Evolutionary conservation across 768 basidiomycete genomes (phyloP).

Genomic region (Suillus subluteus): DNA sequence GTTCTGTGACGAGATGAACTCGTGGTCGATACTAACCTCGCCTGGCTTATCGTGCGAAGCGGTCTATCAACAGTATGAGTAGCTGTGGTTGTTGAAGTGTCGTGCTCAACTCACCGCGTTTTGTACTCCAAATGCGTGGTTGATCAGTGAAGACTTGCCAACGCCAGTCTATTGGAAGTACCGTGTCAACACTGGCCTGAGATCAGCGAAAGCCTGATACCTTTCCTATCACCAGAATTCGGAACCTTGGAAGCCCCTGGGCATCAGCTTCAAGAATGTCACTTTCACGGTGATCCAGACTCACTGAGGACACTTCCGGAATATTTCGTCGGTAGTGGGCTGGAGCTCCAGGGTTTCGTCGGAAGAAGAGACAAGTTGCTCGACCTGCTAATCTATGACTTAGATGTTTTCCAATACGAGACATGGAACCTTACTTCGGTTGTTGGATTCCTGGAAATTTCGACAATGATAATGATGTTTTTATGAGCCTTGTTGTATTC

Average conservation of each 20-base stretch:
- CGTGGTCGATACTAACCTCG: constrained; percentile 15
- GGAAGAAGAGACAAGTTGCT: not conserved
- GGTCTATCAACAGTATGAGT: not conserved
- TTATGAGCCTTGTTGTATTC: not conserved
- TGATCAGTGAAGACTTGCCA: not conserved
- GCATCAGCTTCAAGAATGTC: not conserved
- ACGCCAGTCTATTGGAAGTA: not conserved
- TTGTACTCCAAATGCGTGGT: not conserved
- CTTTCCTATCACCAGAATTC: not conserved
- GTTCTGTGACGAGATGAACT: constrained; percentile 17
- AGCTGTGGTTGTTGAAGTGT: not conserved
- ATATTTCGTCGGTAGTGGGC: not conserved
- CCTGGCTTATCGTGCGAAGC: not conserved
- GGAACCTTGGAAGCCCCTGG: not conserved
- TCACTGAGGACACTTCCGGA: not conserved
- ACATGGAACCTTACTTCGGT: not conserved
- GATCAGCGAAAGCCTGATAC: not conserved
- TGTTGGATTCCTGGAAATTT: not conserved
- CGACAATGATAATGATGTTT: not conserved
- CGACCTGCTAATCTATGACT: not conserved
- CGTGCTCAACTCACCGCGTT: not conserved
- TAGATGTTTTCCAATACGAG: not conserved
- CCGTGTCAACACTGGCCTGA: not conserved
- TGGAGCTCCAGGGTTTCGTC: not conserved
- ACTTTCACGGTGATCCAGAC: not conserved